Evolutionary conservation across 1,284 basidiomycete species (phyloP).

Genomic region (Trichosporon sp.): DNA sequence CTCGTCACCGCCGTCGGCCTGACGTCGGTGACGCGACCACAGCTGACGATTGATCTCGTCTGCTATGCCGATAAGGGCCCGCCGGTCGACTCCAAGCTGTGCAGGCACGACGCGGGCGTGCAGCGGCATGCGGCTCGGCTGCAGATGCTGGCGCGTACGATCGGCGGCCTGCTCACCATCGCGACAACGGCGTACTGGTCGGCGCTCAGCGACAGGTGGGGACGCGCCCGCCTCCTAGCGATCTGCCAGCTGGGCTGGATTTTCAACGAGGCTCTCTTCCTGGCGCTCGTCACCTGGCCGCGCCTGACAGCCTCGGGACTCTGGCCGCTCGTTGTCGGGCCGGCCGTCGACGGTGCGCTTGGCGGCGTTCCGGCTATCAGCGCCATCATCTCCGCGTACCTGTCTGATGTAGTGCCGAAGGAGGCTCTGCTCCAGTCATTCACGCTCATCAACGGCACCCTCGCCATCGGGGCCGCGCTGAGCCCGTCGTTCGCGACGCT

Average conservation of each 20-base stretch:
- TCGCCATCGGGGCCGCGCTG: neutral
- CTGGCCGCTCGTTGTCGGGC: neutral
- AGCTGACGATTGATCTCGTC: neutral
- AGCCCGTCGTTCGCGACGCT: neutral
- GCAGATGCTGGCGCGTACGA: neutral
- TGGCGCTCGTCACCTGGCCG: neutral
- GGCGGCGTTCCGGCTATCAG: neutral
- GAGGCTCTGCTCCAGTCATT: neutral
- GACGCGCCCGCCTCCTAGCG: neutral
- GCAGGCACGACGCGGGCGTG: neutral
- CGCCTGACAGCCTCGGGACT: neutral
- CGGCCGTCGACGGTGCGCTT: neutral
- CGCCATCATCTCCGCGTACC: neutral
- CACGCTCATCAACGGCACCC: neutral
- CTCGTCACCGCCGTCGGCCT: neutral
- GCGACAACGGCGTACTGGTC: conserved; percentile 7
- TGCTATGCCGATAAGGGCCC: neutral
- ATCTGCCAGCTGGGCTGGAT: neutral
- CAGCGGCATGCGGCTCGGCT: neutral
- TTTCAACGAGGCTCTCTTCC: neutral
- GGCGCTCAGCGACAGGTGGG: neutral
- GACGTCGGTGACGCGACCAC: neutral
- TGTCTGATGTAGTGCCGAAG: neutral
- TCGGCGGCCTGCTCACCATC: neutral
- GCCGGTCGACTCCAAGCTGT: neutral